These are phyloP conservation scores for Trametes pubescens DNA, from an alignment of 1,284 basidiomycete species.

Conservation along the genomic window DNA sequence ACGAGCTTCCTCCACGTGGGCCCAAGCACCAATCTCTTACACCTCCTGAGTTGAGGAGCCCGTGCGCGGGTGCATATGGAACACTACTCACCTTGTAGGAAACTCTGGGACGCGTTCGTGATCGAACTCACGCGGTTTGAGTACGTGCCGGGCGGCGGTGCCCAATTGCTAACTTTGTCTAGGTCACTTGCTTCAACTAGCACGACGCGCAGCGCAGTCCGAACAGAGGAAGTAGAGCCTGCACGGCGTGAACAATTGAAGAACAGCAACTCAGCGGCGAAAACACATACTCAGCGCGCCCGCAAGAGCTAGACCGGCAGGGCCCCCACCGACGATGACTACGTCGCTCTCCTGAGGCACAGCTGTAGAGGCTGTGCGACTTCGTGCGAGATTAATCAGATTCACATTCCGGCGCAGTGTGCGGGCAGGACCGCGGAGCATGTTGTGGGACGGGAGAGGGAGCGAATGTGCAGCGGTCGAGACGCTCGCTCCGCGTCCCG, in stretches of 20 bases:
- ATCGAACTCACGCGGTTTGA: slow-evolving; percentile 93
- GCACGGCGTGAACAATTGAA: slow-evolving; percentile 9
- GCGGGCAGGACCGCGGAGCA: slow-evolving; percentile 8
- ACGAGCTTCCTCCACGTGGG: slow-evolving; percentile 74
- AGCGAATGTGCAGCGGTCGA: background rate
- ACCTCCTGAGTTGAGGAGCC: slow-evolving; percentile 2
- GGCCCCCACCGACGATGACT: slow-evolving; percentile 95
- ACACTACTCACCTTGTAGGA: slow-evolving; percentile 70
- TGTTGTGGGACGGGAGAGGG: background rate
- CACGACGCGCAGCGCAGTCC: slow-evolving; percentile 64
- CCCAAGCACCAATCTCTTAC: slow-evolving; percentile 86
- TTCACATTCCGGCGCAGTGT: slow-evolving; percentile 2
- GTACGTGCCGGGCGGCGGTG: slow-evolving; percentile 61
- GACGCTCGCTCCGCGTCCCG: background rate
- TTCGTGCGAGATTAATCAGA: background rate
- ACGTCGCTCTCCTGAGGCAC: slow-evolving; percentile 68
- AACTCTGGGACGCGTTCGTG: slow-evolving; percentile 83
- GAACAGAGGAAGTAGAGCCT: slow-evolving; percentile 64
- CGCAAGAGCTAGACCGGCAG: slow-evolving; percentile 90
- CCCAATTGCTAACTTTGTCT: slow-evolving; percentile 75
- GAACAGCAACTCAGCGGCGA: slow-evolving; percentile 11
- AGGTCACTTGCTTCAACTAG: slow-evolving; percentile 86
- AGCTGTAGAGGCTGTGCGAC: background rate
- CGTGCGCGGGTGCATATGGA: background rate
- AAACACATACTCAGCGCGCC: slow-evolving; percentile 77